These are phyloP conservation scores for Eucalyptus viminalis DNA, from an alignment of 345 rosid genomes.

Conservation along the genomic window DNA sequence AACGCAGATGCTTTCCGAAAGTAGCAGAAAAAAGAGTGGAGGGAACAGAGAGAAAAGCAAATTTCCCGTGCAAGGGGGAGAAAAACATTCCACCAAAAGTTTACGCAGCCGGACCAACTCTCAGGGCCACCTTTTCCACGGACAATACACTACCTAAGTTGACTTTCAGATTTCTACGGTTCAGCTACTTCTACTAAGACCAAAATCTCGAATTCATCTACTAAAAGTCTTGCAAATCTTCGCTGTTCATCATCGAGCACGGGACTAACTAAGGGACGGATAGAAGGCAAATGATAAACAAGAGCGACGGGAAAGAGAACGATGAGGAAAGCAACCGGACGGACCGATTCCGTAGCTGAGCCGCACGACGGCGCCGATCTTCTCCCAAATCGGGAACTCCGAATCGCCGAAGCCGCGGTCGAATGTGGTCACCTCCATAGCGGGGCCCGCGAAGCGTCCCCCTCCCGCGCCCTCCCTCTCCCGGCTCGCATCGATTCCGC, in stretches of 20 bases:
- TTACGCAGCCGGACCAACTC: neutral
- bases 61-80: neutral
- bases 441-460: slow-evolving; percentile 26
- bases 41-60: neutral
- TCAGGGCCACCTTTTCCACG: neutral
- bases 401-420: slow-evolving; percentile 52
- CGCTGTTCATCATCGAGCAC: neutral
- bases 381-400: slow-evolving; percentile 85
- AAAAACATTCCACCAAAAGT: neutral
- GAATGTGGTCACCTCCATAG: slow-evolving; percentile 71
- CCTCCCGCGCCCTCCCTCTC: slow-evolving; percentile 22
- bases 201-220: neutral
- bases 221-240: neutral
- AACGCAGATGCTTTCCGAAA: neutral
- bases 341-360: slow-evolving; percentile 89
- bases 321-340: neutral
- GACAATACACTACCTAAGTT: neutral
- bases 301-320: neutral
- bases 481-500: slow-evolving; percentile 23
- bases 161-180: neutral
- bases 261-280: neutral
- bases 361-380: slow-evolving; percentile 78
- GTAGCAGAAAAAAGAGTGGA: neutral
- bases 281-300: neutral
- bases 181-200: neutral